Evolutionary conservation across 1,284 basidiomycete genomes (phyloP), one percentile per base, ranked within the genome.

Genomic region (Rhodotorula sp.): DNA sequence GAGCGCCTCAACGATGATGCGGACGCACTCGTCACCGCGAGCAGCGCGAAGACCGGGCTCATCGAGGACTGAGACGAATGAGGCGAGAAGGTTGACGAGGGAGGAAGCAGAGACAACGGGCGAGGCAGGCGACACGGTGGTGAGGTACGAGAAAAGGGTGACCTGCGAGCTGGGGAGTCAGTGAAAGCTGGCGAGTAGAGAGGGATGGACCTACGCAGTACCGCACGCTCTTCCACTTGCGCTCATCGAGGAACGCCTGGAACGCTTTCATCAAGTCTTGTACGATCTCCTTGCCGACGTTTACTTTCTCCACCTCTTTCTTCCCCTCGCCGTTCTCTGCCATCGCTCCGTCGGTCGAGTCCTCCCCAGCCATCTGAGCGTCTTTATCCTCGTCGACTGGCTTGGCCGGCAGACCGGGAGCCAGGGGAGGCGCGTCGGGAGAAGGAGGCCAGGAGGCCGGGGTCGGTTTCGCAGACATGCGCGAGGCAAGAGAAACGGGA

Each of bases 241-340:
- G 82, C 73, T 89, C 89, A 81, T 94, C 92, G 40, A 95, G 83
- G 78, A 88, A 91, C 4, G 85, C 84, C 76, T 93, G 89, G 79
- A 95, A 94, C 2, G 88, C 88, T 79, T 89, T 90, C 84, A 88
- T 90, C 65, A 93, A 88, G 77, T 96, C 92, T 75, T 93, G 89
- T 31, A 94, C 81, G n/a, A 95, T 84, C 61, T 88, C 85, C 68
- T 86, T 85, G 1, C 90, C 91, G 2, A 92, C 67, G 31, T 75
- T 77, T 62, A 71, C 61, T 48, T 79, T 77, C 44, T 83, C 82
- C 30, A 82, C 81, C 5, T 82, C 59, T 13, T 44, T 44, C 40
- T 44, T 44, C 26, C 26, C 50, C 37, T 30, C 37, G n/a, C 40
- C 26, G 7, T 59, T 50, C 28, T 40, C 63, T 16, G 47, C 53